Evolutionary conservation across 139 green algal species (phyloP), one percentile per base, ranked within the genome.

Genomic region (Closterium sp.): DNA sequence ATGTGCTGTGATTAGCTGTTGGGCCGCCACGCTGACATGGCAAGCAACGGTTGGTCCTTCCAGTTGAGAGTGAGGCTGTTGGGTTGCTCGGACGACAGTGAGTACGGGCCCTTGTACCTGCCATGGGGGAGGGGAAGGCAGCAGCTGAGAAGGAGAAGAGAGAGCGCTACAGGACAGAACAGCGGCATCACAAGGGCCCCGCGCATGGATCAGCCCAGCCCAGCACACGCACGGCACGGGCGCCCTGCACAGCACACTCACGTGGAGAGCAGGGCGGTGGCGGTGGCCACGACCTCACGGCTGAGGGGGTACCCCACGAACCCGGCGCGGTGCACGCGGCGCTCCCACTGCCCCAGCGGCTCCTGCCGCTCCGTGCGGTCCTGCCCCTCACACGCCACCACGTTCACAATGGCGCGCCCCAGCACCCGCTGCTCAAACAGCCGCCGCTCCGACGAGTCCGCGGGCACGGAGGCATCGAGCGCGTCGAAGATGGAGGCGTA

Each of bases 341-440:
- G 86, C 90, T 89, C 85, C 90, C 90, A 93, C 29, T 73, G 85
- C 29, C 85, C 90, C 24, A 86, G 45, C 27, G 70, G 70, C 85
- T 93, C 90, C 85, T 91, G 84, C 11, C 90, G 42, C 70, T 90
- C 29, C 3, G 21, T n/a, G 30, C 90, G 27, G 29, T 88, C 73
- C 85, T 93, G 31, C 31, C 90, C 90, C 31, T 88, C 90, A 29
- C 70, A 87, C 62, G 90, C 90, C 38, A 93, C 85, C 31, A 93
- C 90, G 87, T 93, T 93, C 29, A 93, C 90, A 19, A 93, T 93
- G 19, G 90, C 90, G 28, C 90, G 90, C 22, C 90, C 90, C 42
- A 93, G 27, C 86, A 93, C 90, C 2, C 28, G 88, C 27, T 84
- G 90, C 90, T 93, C 90, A 29, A 90, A 93, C 30, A 93, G 21